Percentiles rank a stretch among this genome's conserved stretches.
These are phyloP conservation scores for Pythium biforme DNA, from an alignment of 352 stramenopile genomes.

Conservation along the genomic window DNA sequence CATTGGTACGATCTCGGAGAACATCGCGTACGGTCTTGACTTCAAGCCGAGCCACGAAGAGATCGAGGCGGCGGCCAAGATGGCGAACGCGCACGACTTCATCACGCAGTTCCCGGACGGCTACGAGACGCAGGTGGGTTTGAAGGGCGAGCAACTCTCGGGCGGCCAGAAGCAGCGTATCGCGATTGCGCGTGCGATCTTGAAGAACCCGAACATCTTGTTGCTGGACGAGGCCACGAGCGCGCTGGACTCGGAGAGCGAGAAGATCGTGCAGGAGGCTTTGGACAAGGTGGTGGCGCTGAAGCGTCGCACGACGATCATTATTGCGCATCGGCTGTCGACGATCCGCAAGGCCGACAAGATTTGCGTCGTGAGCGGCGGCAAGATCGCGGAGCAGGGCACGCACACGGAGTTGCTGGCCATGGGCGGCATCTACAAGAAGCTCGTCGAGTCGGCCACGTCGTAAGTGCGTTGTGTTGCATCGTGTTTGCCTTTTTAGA, in stretches of 20 bases:
- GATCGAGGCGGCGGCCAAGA: constrained; percentile 72
- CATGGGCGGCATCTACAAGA: constrained; percentile 58
- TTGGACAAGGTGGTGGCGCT: constrained; percentile 27
- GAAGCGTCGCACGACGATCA: constrained; percentile 50
- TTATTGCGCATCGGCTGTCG: constrained; percentile 50
- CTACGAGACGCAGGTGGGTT: neutral
- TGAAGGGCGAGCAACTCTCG: constrained; percentile 7
- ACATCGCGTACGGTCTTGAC: constrained; percentile 59
- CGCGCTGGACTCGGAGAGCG: constrained; percentile 31
- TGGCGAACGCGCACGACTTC: constrained; percentile 87
- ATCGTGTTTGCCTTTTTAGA: no score
- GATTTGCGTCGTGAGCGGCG: constrained; percentile 9
- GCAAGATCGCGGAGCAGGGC: constrained; percentile 35
- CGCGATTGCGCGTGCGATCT: constrained; percentile 31
- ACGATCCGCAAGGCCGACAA: constrained; percentile 30
- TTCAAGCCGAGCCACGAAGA: constrained; percentile 45
- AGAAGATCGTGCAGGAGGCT: constrained; percentile 46
- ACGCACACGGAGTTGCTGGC: constrained; percentile 41
- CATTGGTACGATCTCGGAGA: constrained; percentile 58
- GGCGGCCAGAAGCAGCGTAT: constrained; percentile 34
- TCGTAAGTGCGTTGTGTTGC: no score
- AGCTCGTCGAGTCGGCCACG: constrained; percentile 10
- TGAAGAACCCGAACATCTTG: constrained; percentile 41
- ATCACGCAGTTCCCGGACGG: constrained; percentile 32
- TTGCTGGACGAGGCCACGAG: neutral